Evolutionary conservation across 768 basidiomycete genomes (phyloP), one percentile per base, ranked within the genome.

Genomic region (Panaeolus papilionaceus): DNA sequence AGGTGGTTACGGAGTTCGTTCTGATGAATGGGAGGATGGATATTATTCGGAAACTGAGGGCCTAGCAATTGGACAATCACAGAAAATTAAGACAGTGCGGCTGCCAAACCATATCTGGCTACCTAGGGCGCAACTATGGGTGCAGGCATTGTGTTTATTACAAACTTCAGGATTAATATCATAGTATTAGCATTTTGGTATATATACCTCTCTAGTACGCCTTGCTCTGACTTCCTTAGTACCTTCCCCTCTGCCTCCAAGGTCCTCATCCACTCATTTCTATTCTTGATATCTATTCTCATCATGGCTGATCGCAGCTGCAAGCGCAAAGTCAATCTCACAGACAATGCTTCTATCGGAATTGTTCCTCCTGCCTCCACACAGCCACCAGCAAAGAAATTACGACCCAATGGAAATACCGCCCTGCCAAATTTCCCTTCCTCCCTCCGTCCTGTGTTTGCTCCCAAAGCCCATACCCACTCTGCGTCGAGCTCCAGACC

Each of bases 81-180:
- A 45, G 47, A 38, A 54, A 18, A 61, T 20, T 2, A 65, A 49
- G 10, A 18, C 10, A 38, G 62, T 68, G 12, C 37, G 38, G 14
- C 61, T 68, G 6, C 68, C 68, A 0, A 16, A 63, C 28, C 20
- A 28, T 7, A 63, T 33, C 5, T 68, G 68, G 68, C 33, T 20
- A 4, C 47, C 68, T 20, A 38, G 64, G 7, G 44, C 64, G 5
- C 58, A 47, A 45, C 8, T 63, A 14, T 68, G 68, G 68, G 64
- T 33, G 4, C 61, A 38, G 45, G 64, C 68, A 4, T 16, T 68
- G 44, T 45, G 44, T 16, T 6, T 45, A 3, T 8, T 45, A 45
- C 44, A 45, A 18, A 45, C 6, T 7, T 16, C n/a, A n/a, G 14
- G 4, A 33, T 2, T 33, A 33, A 45, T 45, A 7, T 45, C 44